Evolutionary conservation across 345 rosid genomes (phyloP).

Genomic region (Melastoma malabathricum): DNA sequence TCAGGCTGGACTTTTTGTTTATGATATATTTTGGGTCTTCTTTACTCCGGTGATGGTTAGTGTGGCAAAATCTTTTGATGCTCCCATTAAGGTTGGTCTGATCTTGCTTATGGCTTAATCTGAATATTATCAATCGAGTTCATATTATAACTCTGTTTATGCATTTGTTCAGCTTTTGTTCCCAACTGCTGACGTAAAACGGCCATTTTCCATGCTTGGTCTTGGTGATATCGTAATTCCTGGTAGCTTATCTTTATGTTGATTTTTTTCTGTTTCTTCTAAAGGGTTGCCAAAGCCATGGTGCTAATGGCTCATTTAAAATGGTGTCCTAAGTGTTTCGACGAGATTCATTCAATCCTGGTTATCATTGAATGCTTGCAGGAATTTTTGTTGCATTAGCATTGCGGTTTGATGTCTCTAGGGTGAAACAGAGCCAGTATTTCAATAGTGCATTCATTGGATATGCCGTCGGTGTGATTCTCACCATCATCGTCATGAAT

Average conservation of each 20-base stretch:
- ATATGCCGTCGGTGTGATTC: constrained; percentile 58
- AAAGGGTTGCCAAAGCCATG: not conserved
- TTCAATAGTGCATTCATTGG: constrained; percentile 94
- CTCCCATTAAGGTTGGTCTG: constrained; percentile 87
- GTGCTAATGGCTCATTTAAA: too few species aligned
- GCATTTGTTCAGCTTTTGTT: constrained; percentile 57
- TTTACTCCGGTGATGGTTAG: constrained; percentile 99
- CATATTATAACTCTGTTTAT: too few species aligned
- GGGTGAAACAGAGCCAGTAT: constrained; percentile 74
- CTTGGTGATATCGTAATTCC: constrained; percentile 99
- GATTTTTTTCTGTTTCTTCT: not conserved
- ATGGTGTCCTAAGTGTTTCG: too few species aligned
- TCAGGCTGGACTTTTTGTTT: constrained; percentile 91
- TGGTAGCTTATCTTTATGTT: constrained; percentile 29
- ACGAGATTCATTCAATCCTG: not conserved
- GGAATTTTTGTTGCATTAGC: constrained; percentile 98
- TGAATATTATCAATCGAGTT: not conserved
- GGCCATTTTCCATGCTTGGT: constrained; percentile 98
- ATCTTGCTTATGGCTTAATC: not conserved
- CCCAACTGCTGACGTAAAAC: constrained; percentile 60
- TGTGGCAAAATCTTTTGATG: constrained; percentile 97
- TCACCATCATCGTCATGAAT: constrained; percentile 92
- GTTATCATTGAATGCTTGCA: constrained; percentile 9
- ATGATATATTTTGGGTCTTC: constrained; percentile 99
- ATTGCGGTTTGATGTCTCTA: constrained; percentile 82